Evolutionary conservation across 768 basidiomycete genomes (phyloP).

Genomic region (Chiua virens): DNA sequence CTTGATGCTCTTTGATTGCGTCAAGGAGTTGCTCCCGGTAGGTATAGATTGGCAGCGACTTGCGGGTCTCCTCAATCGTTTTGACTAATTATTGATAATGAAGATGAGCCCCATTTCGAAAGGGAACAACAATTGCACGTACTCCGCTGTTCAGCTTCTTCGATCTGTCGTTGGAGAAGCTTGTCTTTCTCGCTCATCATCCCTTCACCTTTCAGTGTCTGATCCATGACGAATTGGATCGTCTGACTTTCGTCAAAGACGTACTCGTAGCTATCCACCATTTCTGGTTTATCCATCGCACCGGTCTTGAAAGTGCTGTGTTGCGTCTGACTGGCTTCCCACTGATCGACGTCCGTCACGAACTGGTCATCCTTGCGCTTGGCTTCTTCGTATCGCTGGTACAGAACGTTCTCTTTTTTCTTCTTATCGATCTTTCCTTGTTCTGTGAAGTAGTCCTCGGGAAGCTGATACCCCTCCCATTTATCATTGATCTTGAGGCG

Average conservation of each 20-base stretch:
- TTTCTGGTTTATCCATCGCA: slow-evolving; percentile 83
- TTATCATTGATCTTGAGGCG: slow-evolving; percentile 93
- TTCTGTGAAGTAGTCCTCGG: slow-evolving; percentile 97
- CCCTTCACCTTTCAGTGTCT: slow-evolving; percentile 63
- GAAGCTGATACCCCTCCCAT: slow-evolving; percentile 93
- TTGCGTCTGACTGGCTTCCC: slow-evolving; percentile 90
- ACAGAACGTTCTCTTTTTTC: slow-evolving; percentile 89
- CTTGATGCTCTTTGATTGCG: slow-evolving; percentile 88
- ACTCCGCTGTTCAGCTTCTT: slow-evolving; percentile 90
- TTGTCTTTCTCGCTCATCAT: slow-evolving; percentile 83
- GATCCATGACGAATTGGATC: slow-evolving; percentile 92
- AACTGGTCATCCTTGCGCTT: slow-evolving; percentile 92
- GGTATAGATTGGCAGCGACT: slow-evolving; percentile 87
- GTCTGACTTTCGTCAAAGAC: slow-evolving; percentile 98
- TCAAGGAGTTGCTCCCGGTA: slow-evolving; percentile 87
- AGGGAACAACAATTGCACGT: slow-evolving; percentile 24
- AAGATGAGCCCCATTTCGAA: not conserved
- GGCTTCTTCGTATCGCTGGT: slow-evolving; percentile 93
- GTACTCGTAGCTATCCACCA: slow-evolving; percentile 90
- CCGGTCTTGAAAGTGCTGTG: slow-evolving; percentile 90
- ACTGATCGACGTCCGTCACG: slow-evolving; percentile 95
- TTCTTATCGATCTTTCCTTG: slow-evolving; percentile 98
- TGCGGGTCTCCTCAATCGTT: slow-evolving; percentile 90
- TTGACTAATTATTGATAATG: slow-evolving; percentile 49
- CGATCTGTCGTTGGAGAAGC: slow-evolving; percentile 82